Base-by-base conservation (phyloP, 176 grass and related monocot species). In the Avena sativa region DNA sequence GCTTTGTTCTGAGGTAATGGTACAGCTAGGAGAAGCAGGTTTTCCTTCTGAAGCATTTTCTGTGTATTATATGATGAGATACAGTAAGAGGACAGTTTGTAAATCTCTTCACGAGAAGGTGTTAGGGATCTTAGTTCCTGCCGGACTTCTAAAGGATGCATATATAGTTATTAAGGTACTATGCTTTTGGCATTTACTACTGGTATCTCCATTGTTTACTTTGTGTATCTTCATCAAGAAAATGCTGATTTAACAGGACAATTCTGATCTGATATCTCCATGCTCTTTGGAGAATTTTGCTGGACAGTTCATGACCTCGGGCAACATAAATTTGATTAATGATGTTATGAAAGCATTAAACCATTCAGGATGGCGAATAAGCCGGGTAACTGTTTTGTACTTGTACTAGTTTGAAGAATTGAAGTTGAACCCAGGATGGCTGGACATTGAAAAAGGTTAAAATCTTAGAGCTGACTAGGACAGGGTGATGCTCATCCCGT, bases 291-390 rank as follows among this genome's bases (percentile, higher is more conserved):
- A 94, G 89, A 98, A 88, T 66, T 96, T 98, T 83, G 88, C 87
- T 91, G 92, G 57, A 65, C 86, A 90, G 64, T 98, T 98, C 78
- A 92, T 96, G 90, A 81, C 60, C 90, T 96, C 85, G 20, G 96
- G 96, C 59, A 98, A 96, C 91, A 92, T 98, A 93, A 98, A 96
- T 91, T 92, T 94, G 70, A 96, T 96, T 83, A 96, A 98, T 9
- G 96, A 96, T 93, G 93, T 98, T 34, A 85, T 98, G 74, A 98
- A 98, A 90, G 90, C 93, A 86, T 79, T 95, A 81, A 89, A 96
- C 76, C 92, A 80, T 58, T 96, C 92, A 6, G 80, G 89, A 36
- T 88, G 84, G 84, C 70, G 88, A 86, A 94, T 98, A 77, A 89
- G 73, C 84, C 85, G 81, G 96, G 96, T 98, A 91, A 92, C 69